Evolutionary conservation across 139 green algal genomes (phyloP), one percentile per base, ranked within the genome.

Genomic region (Micromonas pusilla): DNA sequence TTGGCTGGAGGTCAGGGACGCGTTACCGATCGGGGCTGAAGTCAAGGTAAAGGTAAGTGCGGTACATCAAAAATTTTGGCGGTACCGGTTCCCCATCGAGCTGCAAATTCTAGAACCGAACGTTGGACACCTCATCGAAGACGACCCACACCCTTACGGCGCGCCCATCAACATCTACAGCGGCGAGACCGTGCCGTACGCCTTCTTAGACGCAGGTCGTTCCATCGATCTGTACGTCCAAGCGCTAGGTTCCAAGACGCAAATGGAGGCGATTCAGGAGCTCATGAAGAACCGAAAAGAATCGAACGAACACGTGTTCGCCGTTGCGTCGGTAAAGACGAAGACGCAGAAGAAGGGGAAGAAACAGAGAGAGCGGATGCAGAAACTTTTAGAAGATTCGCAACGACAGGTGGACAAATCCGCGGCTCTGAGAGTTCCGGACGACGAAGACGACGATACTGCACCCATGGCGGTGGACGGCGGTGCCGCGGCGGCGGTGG

Each of bases 151-250:
- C 66, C 13, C n/a, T 23, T 28, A 53, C 33, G n/a, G 23, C 1
- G 21, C 63, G 1, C 66, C 66, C 2, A 73, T 73, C 37, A 73
- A 73, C 33, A 73, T 73, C 37, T 73, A 73, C 66, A n/a, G 23
- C 31, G 66, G 66, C 1, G 66, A 73, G 33, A 73, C 30, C 23
- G 33, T 54, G 3, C 30, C 34, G 31, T 52, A 54, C 23, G 66
- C 66, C 28, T 57, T 26, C 37, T 13, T 53, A 2, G 66, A 73
- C 33, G 66, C 66, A 33, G 66, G 66, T 73, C 31, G 66, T 30
- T 20, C 34, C 20, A 23, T 73, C 1, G 1, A 36, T 20, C 13
- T 25, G 21, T 28, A 13, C 1, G 31, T 39, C 28, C 21, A 32
- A 25, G 31, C 31, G 28, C 16, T 25, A 37, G 5, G 23, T 34